Conservation (phyloP, 805 yeast species). For the Candida stauntonica region DNA sequence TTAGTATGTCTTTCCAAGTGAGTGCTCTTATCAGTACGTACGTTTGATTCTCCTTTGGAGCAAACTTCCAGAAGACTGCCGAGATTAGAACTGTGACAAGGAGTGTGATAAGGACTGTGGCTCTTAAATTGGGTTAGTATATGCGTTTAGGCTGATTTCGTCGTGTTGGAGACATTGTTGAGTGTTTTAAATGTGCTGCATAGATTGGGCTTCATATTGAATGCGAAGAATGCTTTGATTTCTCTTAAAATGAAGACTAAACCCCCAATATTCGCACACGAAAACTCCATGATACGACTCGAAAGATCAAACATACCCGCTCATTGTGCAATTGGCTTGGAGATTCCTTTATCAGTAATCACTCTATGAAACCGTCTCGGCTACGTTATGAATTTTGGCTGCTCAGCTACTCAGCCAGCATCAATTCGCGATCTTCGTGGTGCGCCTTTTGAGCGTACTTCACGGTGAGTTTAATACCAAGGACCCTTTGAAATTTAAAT, state of each 20-base stretch:
- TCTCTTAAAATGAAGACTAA: not conserved
- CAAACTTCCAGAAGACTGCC: conserved; percentile 73
- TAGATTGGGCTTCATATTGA: no score
- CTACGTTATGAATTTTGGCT: conserved; percentile 2
- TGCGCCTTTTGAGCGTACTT: no score
- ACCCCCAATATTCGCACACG: no score
- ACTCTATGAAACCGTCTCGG: no score
- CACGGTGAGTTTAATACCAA: no score
- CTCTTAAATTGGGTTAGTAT: conserved; percentile 8
- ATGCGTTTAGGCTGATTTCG: not conserved
- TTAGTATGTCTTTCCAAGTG: conserved; percentile 3
- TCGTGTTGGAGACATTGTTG: no score
- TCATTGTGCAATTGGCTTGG: conserved; percentile 3
- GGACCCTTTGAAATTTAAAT: no score
- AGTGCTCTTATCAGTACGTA: conserved; percentile 21
- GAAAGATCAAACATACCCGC: conserved; percentile 8
- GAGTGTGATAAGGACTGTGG: conserved; percentile 11
- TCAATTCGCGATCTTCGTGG: no score
- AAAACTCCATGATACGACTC: not conserved
- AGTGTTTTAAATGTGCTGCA: no score
- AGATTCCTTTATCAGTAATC: not conserved
- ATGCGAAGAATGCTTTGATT: not conserved
- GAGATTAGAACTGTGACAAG: conserved; percentile 38
- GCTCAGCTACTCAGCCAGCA: no score
- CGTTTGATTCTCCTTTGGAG: conserved; percentile 79